phyloP scores from a whole-genome alignment of 768 basidiomycete species.

The Naematelia aurantialba region DNA sequence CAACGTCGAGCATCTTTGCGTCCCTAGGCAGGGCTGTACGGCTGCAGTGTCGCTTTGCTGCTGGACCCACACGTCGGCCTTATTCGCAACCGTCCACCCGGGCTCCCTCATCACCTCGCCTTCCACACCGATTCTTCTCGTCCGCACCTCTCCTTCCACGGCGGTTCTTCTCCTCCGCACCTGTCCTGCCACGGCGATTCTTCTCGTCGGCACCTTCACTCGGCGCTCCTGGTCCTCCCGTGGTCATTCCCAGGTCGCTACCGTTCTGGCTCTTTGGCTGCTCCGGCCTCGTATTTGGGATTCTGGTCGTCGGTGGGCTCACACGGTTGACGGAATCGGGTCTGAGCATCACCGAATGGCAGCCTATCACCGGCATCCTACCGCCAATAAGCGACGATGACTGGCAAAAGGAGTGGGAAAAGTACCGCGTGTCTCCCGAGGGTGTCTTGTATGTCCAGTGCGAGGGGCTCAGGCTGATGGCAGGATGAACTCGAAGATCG shows the following conservation, averaged over 20 bases:
- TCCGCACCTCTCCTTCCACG: not conserved
- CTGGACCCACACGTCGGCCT: not conserved
- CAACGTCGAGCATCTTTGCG: not conserved
- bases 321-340: conserved; percentile 97
- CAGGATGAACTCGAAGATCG: conserved; percentile 85
- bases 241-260: conserved; percentile 49
- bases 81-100: not conserved
- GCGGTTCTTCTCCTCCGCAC: not conserved
- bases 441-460: conserved; percentile 73
- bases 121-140: not conserved
- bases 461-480: conserved; percentile 7
- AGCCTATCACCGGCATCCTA: conserved; percentile 79
- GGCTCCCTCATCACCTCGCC: not conserved
- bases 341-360: conserved; percentile 97
- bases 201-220: not conserved
- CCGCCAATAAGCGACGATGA: conserved; percentile 72
- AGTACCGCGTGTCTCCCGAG: conserved; percentile 88
- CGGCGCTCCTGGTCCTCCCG: not conserved
- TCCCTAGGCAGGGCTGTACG: not conserved
- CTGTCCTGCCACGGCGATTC: not conserved
- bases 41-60: not conserved
- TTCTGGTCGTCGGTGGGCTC: conserved; percentile 92
- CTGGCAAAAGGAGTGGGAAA: conserved; percentile 86
- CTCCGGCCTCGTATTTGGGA: conserved; percentile 78
- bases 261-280: conserved; percentile 82